Base-by-base conservation (phyloP, 2,329 filamentous ascomycete species). In the Albifimbria verrucaria region DNA sequence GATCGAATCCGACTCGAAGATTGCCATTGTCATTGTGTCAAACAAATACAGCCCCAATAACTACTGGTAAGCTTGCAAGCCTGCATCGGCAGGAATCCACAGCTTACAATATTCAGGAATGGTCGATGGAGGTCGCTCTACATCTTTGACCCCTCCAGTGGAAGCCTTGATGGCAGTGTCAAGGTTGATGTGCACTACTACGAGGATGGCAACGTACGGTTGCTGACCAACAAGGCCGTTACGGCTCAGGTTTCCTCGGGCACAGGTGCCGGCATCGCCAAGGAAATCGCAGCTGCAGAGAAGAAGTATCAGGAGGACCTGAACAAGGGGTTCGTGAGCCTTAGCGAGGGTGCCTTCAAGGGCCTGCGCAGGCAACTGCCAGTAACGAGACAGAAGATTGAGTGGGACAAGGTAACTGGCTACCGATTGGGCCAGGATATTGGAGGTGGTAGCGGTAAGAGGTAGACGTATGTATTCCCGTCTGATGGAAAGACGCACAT, bases 181-280 rank as follows among this genome's bases (percentile, higher is more conserved):
- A 91, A 93, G 71, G 90, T 97, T 51, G 92, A 97, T 62, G 93
- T 99, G 49, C 94, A 99, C 79, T 99, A 99, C 80, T 99, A 99
- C 77, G 94, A 99, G 75, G 95, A 99, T 68, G 94, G 94, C 57
- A 99, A 99, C 68, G 94, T 99, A 53, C 88, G 94, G 2, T 82
- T 99, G 55, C 80, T 93, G 58, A 97, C 94, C n/a, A 87, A 83
- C 65, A 97, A 97, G 75, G 77, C 88, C 11, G 70, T 93, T 12
- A 78, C 78, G 1, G 70, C 82, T 3, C 82, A 81, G 9, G 70
- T 89, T n/a, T 72, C 84, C 1, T 85, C 81, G 1, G 79, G 77
- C 39, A 83, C 81, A 2, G 87, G 85, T 7, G 80, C 82, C 0
- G 88, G 86, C 32, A 82, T 97, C 46, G 79, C 88, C 58, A 87